phyloP scores from a whole-genome alignment of 2,329 filamentous ascomycete genomes.

The Fusarium nanum region DNA sequence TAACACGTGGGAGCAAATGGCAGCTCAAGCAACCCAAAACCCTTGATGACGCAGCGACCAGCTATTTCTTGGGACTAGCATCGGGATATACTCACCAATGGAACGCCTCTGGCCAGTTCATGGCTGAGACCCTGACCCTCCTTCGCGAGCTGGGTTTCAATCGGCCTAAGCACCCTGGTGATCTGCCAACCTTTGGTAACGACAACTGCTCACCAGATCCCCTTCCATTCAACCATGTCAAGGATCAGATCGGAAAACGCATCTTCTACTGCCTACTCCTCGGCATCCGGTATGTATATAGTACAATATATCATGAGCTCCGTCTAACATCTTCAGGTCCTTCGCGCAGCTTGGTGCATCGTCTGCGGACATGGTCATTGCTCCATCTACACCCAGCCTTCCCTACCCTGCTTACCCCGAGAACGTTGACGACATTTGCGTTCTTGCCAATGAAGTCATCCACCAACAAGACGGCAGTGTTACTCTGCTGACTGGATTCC shows the following conservation, averaged over 20 bases:
- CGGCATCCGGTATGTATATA: constrained; percentile 68
- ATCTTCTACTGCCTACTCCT: constrained; percentile 89
- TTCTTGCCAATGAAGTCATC: constrained; percentile 76
- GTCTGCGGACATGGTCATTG: constrained; percentile 77
- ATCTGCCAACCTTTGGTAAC: constrained; percentile 55
- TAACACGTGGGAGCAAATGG: constrained; percentile 71
- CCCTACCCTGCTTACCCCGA: constrained; percentile 83
- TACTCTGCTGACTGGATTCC: constrained; percentile 82
- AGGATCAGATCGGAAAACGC: constrained; percentile 78
- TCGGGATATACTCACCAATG: constrained; percentile 76
- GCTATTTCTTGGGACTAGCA: constrained; percentile 78
- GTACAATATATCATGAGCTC: constrained; percentile 10
- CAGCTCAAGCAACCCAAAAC: constrained; percentile 60
- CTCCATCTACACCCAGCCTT: constrained; percentile 78
- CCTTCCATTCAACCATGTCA: constrained; percentile 73
- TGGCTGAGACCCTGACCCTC: constrained; percentile 78
- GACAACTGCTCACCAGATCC: constrained; percentile 55
- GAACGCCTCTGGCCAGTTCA: constrained; percentile 75
- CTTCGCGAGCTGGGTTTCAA: constrained; percentile 75
- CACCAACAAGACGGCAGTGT: constrained; percentile 75
- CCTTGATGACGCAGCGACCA: constrained; percentile 72
- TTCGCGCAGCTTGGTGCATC: constrained; percentile 81
- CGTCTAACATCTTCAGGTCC: constrained; percentile 62
- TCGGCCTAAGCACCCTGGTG: constrained; percentile 61
- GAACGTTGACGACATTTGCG: constrained; percentile 86